Conservation (phyloP, 2,329 filamentous ascomycete species). For the Calonectria naviculata region DNA sequence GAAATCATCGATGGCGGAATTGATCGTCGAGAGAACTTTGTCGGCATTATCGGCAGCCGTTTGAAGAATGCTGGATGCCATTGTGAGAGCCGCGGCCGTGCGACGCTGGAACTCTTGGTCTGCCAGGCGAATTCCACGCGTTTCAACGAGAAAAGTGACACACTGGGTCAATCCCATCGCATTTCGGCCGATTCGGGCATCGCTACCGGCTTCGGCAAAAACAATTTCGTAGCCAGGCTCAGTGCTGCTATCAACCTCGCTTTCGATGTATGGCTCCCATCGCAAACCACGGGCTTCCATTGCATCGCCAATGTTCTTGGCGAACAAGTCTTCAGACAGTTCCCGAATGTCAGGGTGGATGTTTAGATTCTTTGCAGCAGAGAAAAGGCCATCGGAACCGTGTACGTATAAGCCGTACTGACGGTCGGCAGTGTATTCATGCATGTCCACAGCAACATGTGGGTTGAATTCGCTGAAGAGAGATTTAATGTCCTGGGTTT, state of each 20-base stretch:
- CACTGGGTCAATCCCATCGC: constrained; percentile 43
- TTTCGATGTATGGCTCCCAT: constrained; percentile 42
- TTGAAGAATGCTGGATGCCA: constrained; percentile 42
- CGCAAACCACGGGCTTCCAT: constrained; percentile 42
- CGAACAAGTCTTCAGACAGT: constrained; percentile 43
- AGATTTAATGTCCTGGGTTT: constrained; percentile 45
- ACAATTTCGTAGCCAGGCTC: constrained; percentile 19
- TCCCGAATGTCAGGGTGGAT: constrained; percentile 43
- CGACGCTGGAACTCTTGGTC: constrained; percentile 46
- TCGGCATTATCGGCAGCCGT: constrained; percentile 43
- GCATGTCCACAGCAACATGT: constrained; percentile 46
- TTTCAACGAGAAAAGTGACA: constrained; percentile 44
- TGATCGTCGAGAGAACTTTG: constrained; percentile 38
- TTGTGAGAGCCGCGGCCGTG: constrained; percentile 40
- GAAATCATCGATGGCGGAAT: constrained; percentile 40
- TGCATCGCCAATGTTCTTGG: constrained; percentile 39
- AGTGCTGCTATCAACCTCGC: constrained; percentile 23
- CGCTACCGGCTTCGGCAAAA: constrained; percentile 42
- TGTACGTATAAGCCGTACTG: constrained; percentile 38
- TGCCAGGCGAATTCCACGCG: constrained; percentile 43
- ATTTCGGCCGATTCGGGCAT: constrained; percentile 45
- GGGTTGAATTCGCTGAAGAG: constrained; percentile 41
- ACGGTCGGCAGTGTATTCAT: constrained; percentile 41
- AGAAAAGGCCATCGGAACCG: constrained; percentile 44
- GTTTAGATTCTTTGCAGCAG: constrained; percentile 48